phyloP scores from a whole-genome alignment of 2,329 filamentous ascomycete species.

The Daldinia sp. region DNA sequence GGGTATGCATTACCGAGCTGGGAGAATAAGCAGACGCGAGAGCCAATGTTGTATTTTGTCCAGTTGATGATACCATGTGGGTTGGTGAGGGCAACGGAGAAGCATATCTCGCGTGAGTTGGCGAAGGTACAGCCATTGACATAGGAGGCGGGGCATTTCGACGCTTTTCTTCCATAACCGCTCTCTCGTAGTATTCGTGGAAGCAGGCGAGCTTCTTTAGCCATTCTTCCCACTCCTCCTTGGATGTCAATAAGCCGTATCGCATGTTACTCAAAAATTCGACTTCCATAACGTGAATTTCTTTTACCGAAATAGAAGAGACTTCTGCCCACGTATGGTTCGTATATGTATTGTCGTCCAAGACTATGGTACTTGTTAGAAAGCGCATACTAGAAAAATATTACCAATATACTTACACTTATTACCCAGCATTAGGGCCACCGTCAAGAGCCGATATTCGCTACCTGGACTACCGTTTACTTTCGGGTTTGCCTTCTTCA shows the following conservation, averaged over 20 bases:
- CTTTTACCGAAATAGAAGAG: conserved; percentile 89
- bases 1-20: conserved; percentile 50
- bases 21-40: conserved; percentile 59
- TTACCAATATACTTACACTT: conserved; percentile 74
- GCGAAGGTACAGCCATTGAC: conserved; percentile 58
- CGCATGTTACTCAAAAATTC: conserved; percentile 99
- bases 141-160: conserved; percentile 46
- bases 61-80: conserved; percentile 50
- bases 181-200: conserved; percentile 82
- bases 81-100: conserved; percentile 67
- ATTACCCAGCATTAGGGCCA: conserved; percentile 97
- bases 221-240: conserved; percentile 89
- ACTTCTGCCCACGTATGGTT: conserved; percentile 99
- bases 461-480: conserved; percentile 94
- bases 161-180: conserved; percentile 59
- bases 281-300: conserved; percentile 99
- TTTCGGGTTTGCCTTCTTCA: conserved; percentile 89
- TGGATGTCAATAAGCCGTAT: conserved; percentile 89
- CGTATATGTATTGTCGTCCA: conserved; percentile 99
- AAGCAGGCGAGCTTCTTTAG: conserved; percentile 85
- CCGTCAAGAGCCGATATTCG: conserved; percentile 91
- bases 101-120: conserved; percentile 54
- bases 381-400: conserved; percentile 1
- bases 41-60: conserved; percentile 53
- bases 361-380: conserved; percentile 64